Evolutionary conservation across 2,329 filamentous ascomycete genomes (phyloP).

Genomic region (Colletotrichum cereale): DNA sequence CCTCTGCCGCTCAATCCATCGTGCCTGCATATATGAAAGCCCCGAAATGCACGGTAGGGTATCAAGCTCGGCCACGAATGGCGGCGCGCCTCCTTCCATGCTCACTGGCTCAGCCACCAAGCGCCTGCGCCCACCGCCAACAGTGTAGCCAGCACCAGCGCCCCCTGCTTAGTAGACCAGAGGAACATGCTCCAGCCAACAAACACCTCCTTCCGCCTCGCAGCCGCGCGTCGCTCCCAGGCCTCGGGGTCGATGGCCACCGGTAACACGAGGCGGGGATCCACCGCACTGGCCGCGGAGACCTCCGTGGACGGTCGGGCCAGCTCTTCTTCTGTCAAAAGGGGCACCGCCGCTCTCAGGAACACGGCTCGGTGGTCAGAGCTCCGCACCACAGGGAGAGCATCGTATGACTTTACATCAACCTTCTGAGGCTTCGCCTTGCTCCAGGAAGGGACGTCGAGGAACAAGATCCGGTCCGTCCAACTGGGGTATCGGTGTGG

Average conservation of each 20-base stretch:
- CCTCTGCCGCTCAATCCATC: background rate
- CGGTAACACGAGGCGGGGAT: slow-evolving; percentile 61
- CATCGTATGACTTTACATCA: slow-evolving; percentile 75
- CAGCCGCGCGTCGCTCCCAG: slow-evolving; percentile 64
- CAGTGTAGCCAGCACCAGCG: slow-evolving; percentile 58
- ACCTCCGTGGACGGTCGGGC: slow-evolving; percentile 46
- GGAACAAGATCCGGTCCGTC: slow-evolving; percentile 91
- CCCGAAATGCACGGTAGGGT: background rate
- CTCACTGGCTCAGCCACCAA: slow-evolving; percentile 56
- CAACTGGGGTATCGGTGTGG: slow-evolving; percentile 88
- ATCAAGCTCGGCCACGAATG: background rate
- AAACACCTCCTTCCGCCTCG: slow-evolving; percentile 59
- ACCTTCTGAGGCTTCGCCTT: slow-evolving; percentile 52
- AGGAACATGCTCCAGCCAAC: slow-evolving; percentile 68
- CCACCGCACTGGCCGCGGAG: slow-evolving; percentile 41
- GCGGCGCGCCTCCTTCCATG: background rate
- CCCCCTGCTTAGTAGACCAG: slow-evolving; percentile 66
- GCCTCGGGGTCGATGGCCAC: slow-evolving; percentile 66
- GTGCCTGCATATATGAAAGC: background rate
- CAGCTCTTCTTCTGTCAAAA: slow-evolving; percentile 60
- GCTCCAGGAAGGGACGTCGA: slow-evolving; percentile 70
- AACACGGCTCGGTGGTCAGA: slow-evolving; percentile 92
- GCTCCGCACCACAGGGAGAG: slow-evolving; percentile 82
- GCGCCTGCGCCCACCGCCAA: slow-evolving; percentile 56
- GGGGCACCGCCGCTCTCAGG: slow-evolving; percentile 75